Evolutionary conservation across 2,329 filamentous ascomycete species (phyloP), one percentile per base, ranked within the genome.

Genomic region (Calycina herbarum): DNA sequence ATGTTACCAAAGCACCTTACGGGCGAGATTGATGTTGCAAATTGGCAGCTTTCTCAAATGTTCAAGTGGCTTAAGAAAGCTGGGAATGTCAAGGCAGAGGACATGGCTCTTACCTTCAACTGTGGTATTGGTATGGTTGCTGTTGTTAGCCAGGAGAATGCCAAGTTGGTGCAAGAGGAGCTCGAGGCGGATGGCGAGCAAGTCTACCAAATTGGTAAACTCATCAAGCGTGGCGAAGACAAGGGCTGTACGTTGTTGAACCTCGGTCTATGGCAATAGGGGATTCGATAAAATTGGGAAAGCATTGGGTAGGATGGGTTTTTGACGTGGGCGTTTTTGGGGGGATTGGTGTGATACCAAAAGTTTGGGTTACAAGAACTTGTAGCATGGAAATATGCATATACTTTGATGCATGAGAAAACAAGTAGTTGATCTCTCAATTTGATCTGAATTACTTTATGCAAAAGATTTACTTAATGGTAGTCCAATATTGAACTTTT

Each of bases 51-150:
- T 56, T 93, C 91, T 0, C 80, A 85, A 1, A 91, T 97, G 4
- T 95, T 98, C 81, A 83, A 84, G 74, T 99, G 95, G 95, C 84
- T 99, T 73, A 93, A 93, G 80, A 63, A 77, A 67, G 81, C 82
- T 3, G 87, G 87, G n/a, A 90, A 90, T 67, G 88, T 98, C 38
- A 85, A 84, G 62, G 83, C 89, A 1, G 76, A 81, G 10, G 95
- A 99, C 81, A 96, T 98, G 86, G 93, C 90, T 61, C 85, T 93
- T 65, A 95, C 93, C 1, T 98, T 97, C 85, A 99, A 99, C 81
- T 93, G 90, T 7, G 95, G 95, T 61, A 81, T 99, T 57, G 95
- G 95, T 58, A 98, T 99, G 94, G 91, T 97, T 5, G 82, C 94
- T 35, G 93, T 93, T 5, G 92, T 97, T 2, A 86, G 85, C 33